Conservation (phyloP, 768 basidiomycete genomes). For the Collybiopsis confluens region DNA sequence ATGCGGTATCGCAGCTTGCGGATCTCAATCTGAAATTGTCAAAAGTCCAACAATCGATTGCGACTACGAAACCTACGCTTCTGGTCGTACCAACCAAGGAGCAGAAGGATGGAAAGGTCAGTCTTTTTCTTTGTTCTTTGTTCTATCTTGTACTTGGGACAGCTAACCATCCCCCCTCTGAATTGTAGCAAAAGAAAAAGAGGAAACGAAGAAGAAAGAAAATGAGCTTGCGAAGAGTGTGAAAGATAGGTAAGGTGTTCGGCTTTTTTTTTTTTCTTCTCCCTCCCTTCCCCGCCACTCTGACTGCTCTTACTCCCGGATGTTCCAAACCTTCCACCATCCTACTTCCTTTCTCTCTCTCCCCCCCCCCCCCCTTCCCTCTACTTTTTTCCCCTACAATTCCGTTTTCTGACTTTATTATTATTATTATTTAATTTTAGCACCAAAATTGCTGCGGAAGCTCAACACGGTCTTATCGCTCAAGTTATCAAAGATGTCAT, state of each 20-base stretch:
- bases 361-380: background rate
- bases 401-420: no score
- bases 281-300: background rate
- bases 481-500: conserved; percentile 93
- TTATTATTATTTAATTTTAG: conserved; percentile 46
- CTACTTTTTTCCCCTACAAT: no score
- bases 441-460: conserved; percentile 84
- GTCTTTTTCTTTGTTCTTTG: background rate
- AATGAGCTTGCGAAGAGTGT: conserved; percentile 86
- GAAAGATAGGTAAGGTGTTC: conserved; percentile 67
- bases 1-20: conserved; percentile 85
- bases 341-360: conserved; percentile 1
- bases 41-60: conserved; percentile 59
- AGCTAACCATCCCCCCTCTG: background rate
- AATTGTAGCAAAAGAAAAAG: conserved; percentile 43
- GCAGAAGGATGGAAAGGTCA: conserved; percentile 52
- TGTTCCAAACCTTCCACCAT: no score
- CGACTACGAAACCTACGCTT: conserved; percentile 52
- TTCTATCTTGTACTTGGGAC: no score
- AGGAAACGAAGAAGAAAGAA: conserved; percentile 84
- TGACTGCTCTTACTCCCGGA: no score
- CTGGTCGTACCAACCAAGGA: conserved; percentile 47
- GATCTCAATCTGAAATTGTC: conserved; percentile 89
- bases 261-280: background rate
- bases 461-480: conserved; percentile 89